phyloP scores from a whole-genome alignment of 106 monocot species.

The Iris macrosiphon region DNA sequence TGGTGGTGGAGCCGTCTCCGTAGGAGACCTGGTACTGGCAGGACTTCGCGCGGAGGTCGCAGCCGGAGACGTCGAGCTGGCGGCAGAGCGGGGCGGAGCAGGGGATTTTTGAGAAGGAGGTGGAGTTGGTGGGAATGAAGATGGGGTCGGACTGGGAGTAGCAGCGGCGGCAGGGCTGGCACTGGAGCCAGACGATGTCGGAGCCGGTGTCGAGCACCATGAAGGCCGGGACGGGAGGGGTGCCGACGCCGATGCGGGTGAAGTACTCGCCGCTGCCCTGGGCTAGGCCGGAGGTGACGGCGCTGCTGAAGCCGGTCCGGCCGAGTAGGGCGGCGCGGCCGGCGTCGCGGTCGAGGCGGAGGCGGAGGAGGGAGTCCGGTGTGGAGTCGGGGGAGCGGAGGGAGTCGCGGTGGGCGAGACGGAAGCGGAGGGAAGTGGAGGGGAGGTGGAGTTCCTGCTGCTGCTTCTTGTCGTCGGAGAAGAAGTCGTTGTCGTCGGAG shows the following conservation, averaged over 20 bases:
- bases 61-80: slow-evolving; percentile 38
- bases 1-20: slow-evolving; percentile 61
- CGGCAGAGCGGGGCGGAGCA: slow-evolving; percentile 41
- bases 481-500: no score
- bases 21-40: slow-evolving; percentile 73
- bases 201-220: slow-evolving; percentile 82
- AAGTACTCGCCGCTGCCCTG: slow-evolving; percentile 86
- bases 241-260: slow-evolving; percentile 59
- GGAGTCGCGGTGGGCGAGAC: slow-evolving; percentile 38
- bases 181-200: slow-evolving; percentile 80
- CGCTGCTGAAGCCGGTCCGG: slow-evolving; percentile 32
- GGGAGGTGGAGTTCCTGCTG: not conserved
- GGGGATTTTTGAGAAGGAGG: slow-evolving; percentile 34
- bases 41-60: slow-evolving; percentile 23
- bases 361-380: slow-evolving; percentile 16
- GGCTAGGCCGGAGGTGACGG: slow-evolving; percentile 53
- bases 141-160: slow-evolving; percentile 57
- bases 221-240: slow-evolving; percentile 27
- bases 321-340: slow-evolving; percentile 14
- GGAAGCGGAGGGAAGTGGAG: slow-evolving; percentile 19
- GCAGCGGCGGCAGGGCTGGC: slow-evolving; percentile 68
- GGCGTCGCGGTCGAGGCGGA: slow-evolving; percentile 31
- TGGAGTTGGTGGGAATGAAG: slow-evolving; percentile 50
- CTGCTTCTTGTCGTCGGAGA: no score
- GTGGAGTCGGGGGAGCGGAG: slow-evolving; percentile 16